Base-by-base conservation (phyloP, 768 basidiomycete genomes). In the Rhizopogon vesiculosus region DNA sequence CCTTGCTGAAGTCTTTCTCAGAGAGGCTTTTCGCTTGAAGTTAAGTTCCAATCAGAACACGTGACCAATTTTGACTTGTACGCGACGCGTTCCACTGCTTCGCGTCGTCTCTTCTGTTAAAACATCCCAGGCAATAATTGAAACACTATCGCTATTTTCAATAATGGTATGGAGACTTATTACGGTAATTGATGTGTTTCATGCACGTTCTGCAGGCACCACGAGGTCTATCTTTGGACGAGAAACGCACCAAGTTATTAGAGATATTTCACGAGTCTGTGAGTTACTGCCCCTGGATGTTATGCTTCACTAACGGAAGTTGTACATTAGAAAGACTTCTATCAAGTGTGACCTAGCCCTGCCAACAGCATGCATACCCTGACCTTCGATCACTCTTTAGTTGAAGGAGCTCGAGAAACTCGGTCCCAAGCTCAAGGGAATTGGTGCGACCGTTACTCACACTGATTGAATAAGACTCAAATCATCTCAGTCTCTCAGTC, bases 201-300 rank as follows among this genome's bases (percentile, higher is more conserved):
- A 55, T 35, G 51, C 8, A 66, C 15, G 35, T n/a, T 43, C 41
- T 41, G 22, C 43, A 86, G 88, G 86, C 88, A 53, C 87, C 88
- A 33, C 79, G 90, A 72, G 93, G 94, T 63, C 76, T 98, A 38
- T 93, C 91, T 22, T 82, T 79, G 6, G 92, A 95, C 63, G 94
- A 97, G 70, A 97, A 98, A 72, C 87, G 90, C 64, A 78, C 85
- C 56, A 93, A 89, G 68, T 70, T 98, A 53, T 71, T 96, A 18
- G 94, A 95, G 72, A 91, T 98, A 61, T 96, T 98, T 64, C 93
- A 94, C 63, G 94, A 98, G 70, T 86, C 87, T 15, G 93, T 92
- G 64, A 57, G 52, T 56, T 45, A 13, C 19, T 13, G 48, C 35
- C 16, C 31, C 19, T 9, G 15, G 40, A 29, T 44, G 19, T 45